These are phyloP conservation scores for Colletotrichum agaves DNA, from an alignment of 2,329 filamentous ascomycete species.

Conservation along the genomic window DNA sequence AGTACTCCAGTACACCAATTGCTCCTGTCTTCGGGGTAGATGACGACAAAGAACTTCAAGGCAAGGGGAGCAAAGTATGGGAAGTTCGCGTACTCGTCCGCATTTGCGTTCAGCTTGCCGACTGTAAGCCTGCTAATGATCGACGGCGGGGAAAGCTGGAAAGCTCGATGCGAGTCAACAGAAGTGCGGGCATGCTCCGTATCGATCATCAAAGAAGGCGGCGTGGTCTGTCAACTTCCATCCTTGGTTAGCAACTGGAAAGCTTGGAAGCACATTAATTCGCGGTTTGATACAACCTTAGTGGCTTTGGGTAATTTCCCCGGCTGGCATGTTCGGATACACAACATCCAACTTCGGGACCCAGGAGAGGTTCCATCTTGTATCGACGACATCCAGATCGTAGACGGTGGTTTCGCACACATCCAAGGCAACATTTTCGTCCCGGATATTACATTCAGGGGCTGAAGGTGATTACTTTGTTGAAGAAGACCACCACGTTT, in stretches of 20 bases:
- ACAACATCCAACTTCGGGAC: conserved; percentile 21
- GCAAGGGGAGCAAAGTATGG: conserved; percentile 51
- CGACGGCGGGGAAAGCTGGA: conserved; percentile 37
- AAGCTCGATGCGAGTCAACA: conserved; percentile 21
- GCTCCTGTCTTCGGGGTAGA: conserved; percentile 50
- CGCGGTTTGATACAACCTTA: conserved; percentile 35
- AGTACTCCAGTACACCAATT: conserved; percentile 49
- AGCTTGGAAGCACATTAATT: conserved; percentile 30
- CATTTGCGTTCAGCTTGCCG: conserved; percentile 50
- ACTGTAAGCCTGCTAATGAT: conserved; percentile 43
- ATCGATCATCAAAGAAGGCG: not conserved
- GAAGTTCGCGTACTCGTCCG: conserved; percentile 53
- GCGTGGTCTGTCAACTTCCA: not conserved
- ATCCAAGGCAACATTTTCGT: not conserved
- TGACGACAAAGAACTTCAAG: conserved; percentile 46
- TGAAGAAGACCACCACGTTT: not conserved
- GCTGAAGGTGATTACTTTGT: not conserved
- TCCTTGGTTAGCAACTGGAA: conserved; percentile 34
- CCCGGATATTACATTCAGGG: not conserved
- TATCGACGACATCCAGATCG: conserved; percentile 20
- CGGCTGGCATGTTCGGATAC: conserved; percentile 36
- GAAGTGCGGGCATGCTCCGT: conserved; percentile 17
- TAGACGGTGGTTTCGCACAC: conserved; percentile 38
- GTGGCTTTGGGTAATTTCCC: conserved; percentile 7
- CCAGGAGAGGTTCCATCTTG: conserved; percentile 5